A percentile compares a stretch with the other conserved stretches of the same genome.
These are phyloP conservation scores for Spergularia azorica DNA, from an alignment of 179 eudicot species.

Conservation along the genomic window DNA sequence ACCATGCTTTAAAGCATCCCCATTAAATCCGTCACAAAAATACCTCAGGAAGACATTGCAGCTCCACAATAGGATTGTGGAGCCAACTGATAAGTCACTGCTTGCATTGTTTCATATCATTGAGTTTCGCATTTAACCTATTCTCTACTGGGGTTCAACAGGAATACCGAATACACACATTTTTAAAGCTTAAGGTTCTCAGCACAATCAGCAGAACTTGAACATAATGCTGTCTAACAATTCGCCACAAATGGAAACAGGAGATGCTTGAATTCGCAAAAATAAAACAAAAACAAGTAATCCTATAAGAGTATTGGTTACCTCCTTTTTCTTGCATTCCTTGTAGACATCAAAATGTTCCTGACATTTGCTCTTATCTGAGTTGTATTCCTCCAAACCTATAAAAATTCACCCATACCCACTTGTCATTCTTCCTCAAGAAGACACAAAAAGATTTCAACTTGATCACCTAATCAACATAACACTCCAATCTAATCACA, in stretches of 20 bases:
- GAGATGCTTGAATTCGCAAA: background rate
- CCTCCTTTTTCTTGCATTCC: constrained; percentile 99
- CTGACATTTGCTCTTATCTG: constrained; percentile 92
- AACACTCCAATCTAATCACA: background rate
- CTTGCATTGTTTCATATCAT: background rate
- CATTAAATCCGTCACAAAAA: background rate
- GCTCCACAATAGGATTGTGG: background rate
- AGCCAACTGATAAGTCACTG: background rate
- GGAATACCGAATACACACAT: background rate
- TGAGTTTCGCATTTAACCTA: background rate
- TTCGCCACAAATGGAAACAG: background rate
- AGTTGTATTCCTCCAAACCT: constrained; percentile 74
- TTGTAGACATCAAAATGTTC: constrained; percentile 89
- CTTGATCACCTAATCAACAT: background rate
- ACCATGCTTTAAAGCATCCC: background rate
- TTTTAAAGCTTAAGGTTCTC: background rate
- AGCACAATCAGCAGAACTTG: background rate
- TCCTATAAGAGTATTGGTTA: too few species aligned
- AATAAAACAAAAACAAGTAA: too few species aligned
- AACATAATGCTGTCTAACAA: background rate
- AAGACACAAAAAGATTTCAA: background rate
- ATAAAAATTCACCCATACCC: constrained; percentile 14
- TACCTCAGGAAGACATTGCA: background rate
- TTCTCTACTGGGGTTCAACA: background rate
- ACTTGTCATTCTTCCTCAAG: constrained; percentile 3